Percentiles rank a stretch among this genome's conserved stretches.
Conservation (phyloP, 1,284 basidiomycete species). For the Pisolithus thermaeus region DNA sequence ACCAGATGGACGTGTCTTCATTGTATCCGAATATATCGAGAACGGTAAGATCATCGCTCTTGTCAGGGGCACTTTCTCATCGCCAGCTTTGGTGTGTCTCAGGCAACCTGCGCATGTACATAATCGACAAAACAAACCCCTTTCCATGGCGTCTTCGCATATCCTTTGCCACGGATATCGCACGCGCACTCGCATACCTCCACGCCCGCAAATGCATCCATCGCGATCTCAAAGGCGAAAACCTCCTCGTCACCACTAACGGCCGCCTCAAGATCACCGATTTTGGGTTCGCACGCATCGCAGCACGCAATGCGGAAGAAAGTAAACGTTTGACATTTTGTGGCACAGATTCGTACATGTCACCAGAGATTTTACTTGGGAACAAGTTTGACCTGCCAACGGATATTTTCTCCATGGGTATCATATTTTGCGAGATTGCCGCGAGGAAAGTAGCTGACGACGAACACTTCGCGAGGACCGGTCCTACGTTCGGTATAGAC, state of each 20-base stretch:
- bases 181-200: slow-evolving; percentile 92
- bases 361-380: slow-evolving; percentile 89
- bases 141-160: slow-evolving; percentile 90
- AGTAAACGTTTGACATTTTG: slow-evolving; percentile 91
- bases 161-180: slow-evolving; percentile 91
- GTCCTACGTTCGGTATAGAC: slow-evolving; percentile 79
- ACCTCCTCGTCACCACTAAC: slow-evolving; percentile 90
- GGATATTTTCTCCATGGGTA: slow-evolving; percentile 91
- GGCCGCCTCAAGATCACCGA: slow-evolving; percentile 95
- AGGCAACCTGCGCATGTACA: slow-evolving; percentile 83
- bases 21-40: slow-evolving; percentile 86
- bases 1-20: slow-evolving; percentile 80
- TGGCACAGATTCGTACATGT: slow-evolving; percentile 93
- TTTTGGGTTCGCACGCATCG: slow-evolving; percentile 93
- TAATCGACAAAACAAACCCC: slow-evolving; percentile 71
- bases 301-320: slow-evolving; percentile 87
- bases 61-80: background rate
- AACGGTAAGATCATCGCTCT: slow-evolving; percentile 39
- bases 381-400: slow-evolving; percentile 90
- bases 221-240: slow-evolving; percentile 94
- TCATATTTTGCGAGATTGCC: slow-evolving; percentile 92
- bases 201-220: slow-evolving; percentile 88
- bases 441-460: slow-evolving; percentile 83
- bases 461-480: slow-evolving; percentile 69
- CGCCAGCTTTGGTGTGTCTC: no score